Evolutionary conservation across 148 eudicot genomes (phyloP).

Genomic region (Dianthus caryophyllus): DNA sequence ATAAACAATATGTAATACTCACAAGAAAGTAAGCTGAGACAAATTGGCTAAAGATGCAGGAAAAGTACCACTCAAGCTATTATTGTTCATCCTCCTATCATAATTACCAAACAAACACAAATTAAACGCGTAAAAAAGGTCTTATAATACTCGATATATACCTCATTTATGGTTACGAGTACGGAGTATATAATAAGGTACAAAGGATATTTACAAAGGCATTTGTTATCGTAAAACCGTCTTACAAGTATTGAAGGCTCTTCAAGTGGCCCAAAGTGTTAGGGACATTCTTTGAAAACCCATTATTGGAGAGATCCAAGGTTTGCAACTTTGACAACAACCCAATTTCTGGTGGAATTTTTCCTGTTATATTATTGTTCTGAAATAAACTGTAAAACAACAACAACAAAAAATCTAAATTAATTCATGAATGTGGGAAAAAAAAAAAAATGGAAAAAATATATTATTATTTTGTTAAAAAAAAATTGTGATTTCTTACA

Average conservation of each 20-base stretch:
- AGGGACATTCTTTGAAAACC: slow-evolving; percentile 61
- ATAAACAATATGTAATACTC: slow-evolving; percentile 35
- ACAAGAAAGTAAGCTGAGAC: slow-evolving; percentile 90
- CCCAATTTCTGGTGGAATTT: slow-evolving; percentile 72
- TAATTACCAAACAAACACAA: slow-evolving; percentile 15
- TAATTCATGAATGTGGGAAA: neutral
- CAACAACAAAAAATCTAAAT: neutral
- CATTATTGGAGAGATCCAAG: slow-evolving; percentile 81
- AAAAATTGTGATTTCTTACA: slow-evolving; percentile 41
- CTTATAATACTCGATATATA: too few relatives aligned
- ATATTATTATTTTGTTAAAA: too few relatives aligned
- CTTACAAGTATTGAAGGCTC: slow-evolving; percentile 68
- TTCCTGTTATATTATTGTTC: slow-evolving; percentile 83
- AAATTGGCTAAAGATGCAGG: slow-evolving; percentile 64
- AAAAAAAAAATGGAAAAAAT: neutral
- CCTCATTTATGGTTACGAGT: too few relatives aligned
- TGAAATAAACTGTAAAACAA: slow-evolving; percentile 53
- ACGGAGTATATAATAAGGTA: too few relatives aligned
- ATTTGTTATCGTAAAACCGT: too few relatives aligned
- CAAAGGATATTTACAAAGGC: too few relatives aligned
- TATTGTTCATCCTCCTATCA: slow-evolving; percentile 81
- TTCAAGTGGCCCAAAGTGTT: slow-evolving; percentile 49
- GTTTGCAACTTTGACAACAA: slow-evolving; percentile 63
- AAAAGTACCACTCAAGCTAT: slow-evolving; percentile 71
- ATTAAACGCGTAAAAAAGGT: neutral